Evolutionary conservation across 2,329 filamentous ascomycete species (phyloP).

Genomic region (Colletotrichum gigasporum): DNA sequence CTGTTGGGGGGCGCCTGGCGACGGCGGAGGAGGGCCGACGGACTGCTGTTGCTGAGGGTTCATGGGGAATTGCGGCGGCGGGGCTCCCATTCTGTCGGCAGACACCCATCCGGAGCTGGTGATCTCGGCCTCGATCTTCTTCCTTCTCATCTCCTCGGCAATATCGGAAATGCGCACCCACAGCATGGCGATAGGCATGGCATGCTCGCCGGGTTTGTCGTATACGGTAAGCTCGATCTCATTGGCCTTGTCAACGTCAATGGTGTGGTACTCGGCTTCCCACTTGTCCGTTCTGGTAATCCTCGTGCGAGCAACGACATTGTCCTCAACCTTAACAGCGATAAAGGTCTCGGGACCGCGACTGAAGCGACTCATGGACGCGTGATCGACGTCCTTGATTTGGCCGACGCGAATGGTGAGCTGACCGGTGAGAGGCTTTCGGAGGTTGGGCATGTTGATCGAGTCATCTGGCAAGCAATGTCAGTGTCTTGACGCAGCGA

Average conservation of each 20-base stretch:
- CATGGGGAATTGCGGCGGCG: slow-evolving; percentile 68
- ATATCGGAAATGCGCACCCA: slow-evolving; percentile 98
- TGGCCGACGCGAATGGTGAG: slow-evolving; percentile 86
- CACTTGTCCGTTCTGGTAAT: slow-evolving; percentile 87
- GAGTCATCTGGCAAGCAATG: slow-evolving; percentile 78
- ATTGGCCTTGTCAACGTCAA: slow-evolving; percentile 98
- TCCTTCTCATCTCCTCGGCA: slow-evolving; percentile 94
- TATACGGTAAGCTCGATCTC: slow-evolving; percentile 98
- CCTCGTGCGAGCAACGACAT: slow-evolving; percentile 87
- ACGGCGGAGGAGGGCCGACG: slow-evolving; percentile 55
- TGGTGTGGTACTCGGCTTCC: slow-evolving; percentile 89
- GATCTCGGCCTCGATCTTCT: slow-evolving; percentile 96
- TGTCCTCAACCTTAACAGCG: slow-evolving; percentile 95
- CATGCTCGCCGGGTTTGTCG: slow-evolving; percentile 90
- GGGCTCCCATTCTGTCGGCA: slow-evolving; percentile 88
- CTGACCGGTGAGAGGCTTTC: slow-evolving; percentile 94
- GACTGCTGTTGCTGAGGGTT: slow-evolving; percentile 53
- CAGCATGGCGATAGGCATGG: slow-evolving; percentile 91
- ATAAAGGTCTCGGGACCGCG: slow-evolving; percentile 95
- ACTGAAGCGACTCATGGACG: slow-evolving; percentile 83
- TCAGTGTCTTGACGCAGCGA: slow-evolving; percentile 2
- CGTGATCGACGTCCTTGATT: slow-evolving; percentile 95
- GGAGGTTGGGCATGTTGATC: slow-evolving; percentile 91
- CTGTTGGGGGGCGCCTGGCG: slow-evolving; percentile 47
- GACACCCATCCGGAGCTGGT: slow-evolving; percentile 97